Evolutionary conservation across 129 eudicot genomes (phyloP), one percentile per base, ranked within the genome.

Genomic region (Pulicaria dysenterica): DNA sequence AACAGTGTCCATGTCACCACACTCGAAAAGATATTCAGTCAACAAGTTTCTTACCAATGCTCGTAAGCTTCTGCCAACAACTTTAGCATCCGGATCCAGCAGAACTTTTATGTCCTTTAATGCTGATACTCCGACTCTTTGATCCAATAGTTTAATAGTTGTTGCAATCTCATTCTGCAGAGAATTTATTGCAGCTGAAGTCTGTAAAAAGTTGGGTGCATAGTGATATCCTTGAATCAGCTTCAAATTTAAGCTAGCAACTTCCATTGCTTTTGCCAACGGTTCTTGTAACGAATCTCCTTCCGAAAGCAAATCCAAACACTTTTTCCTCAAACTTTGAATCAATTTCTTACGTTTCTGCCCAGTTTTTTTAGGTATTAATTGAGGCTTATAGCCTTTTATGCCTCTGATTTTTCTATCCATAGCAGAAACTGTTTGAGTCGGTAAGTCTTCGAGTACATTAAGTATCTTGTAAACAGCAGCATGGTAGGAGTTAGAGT

Each of bases 1-100:
- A 56, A 85, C 40, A 44, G 53, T 64, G 19, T 89, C 88, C 86
- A 92, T 83, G 64, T 92, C 96, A 82, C 79, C 67, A 80, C 95
- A 92, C 77, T 89, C 98, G 14, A 80, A 83, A 59, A 92, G 96
- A 80, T 63, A 92, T 15, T 89, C 95, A 0, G 72, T 83, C 85
- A 92, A 78, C 45, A 92, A 3, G 34, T 81, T 83, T 77, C 80
- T 84, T 51, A 87, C 46, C 8, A 73, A 70, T 6, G 48, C 10
- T 41, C 85, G 80, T 46, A 80, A 58, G 34, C 74, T 70, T 70
- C 60, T 78, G 40, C 47, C 81, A 8, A 79, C 17, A 58, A 82
- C 54, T 58, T 83, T 50, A 31, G 68, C 73, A 38, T 77, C 51
- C 6, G 90, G 85, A 72, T 82, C 88, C 34, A 81, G 51, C 75